phyloP scores from a whole-genome alignment of 1,139 yeast genomes.

The Yamadazyma sp. region DNA sequence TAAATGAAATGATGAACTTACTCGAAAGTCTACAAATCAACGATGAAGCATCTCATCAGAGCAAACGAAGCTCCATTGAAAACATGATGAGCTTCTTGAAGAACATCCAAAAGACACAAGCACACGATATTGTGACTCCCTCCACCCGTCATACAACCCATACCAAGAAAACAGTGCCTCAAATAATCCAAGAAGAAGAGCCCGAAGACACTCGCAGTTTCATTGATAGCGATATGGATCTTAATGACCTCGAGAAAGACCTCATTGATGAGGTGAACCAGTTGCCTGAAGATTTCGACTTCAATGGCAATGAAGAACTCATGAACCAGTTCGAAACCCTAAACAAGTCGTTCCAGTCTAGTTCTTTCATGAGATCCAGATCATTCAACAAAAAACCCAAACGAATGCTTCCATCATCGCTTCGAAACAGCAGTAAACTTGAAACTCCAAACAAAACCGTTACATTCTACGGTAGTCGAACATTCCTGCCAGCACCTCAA shows the following conservation, averaged over 20 bases:
- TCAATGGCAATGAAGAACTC: slow-evolving; percentile 29
- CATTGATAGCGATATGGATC: slow-evolving; percentile 13
- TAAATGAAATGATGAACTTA: slow-evolving; percentile 26
- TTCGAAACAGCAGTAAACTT: slow-evolving; percentile 36
- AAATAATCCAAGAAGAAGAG: neutral
- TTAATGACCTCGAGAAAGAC: slow-evolving; percentile 32
- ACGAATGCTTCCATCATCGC: slow-evolving; percentile 20
- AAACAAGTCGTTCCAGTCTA: slow-evolving; percentile 12
- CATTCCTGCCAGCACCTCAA: neutral
- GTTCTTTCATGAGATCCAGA: slow-evolving; percentile 27
- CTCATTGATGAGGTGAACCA: slow-evolving; percentile 54
- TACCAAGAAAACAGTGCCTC: neutral
- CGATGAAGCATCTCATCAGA: slow-evolving; percentile 12
- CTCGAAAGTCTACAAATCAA: slow-evolving; percentile 19
- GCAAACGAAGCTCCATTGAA: slow-evolving; percentile 17
- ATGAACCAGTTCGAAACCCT: slow-evolving; percentile 13
- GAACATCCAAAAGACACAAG: slow-evolving; percentile 14
- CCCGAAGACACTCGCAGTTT: neutral
- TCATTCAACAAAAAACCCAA: slow-evolving; percentile 41
- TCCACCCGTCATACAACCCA: neutral
- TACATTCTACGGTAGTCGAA: slow-evolving; percentile 40
- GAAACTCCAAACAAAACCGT: slow-evolving; percentile 55
- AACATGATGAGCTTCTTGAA: slow-evolving; percentile 19
- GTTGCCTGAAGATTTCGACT: slow-evolving; percentile 61
- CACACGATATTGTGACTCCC: neutral